Evolutionary conservation across 2,329 filamentous ascomycete genomes (phyloP).

Genomic region (Alternaria ventricosa): DNA sequence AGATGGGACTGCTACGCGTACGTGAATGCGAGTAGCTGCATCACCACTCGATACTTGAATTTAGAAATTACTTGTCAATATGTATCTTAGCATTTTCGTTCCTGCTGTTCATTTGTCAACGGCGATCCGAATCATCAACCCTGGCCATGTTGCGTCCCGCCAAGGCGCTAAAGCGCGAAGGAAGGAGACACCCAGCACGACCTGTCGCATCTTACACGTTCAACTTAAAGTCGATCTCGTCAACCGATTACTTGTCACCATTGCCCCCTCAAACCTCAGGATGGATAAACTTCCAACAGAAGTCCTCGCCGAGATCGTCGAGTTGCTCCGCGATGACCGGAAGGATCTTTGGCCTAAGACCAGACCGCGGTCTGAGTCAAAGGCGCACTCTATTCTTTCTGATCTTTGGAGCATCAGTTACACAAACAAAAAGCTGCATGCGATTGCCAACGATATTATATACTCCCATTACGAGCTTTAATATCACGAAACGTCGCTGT

Average conservation of each 20-base stretch:
- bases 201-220: neutral
- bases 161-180: neutral
- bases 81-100: neutral
- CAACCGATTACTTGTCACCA: neutral
- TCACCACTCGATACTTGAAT: constrained; percentile 18
- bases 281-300: constrained; percentile 10
- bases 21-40: constrained; percentile 13
- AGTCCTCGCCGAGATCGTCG: constrained; percentile 6
- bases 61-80: neutral
- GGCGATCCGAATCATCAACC: neutral
- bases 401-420: neutral
- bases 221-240: neutral
- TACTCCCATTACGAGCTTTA: neutral
- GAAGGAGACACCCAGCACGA: neutral
- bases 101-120: neutral
- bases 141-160: neutral
- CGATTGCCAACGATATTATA: neutral
- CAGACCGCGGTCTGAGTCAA: too few species aligned
- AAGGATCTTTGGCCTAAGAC: neutral
- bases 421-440: constrained; percentile 2
- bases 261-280: neutral
- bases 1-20: constrained; percentile 17
- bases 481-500: neutral
- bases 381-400: too few species aligned
- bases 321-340: neutral